Evolutionary conservation across 768 basidiomycete genomes (phyloP).

Genomic region (Sarcomyxa edulis): DNA sequence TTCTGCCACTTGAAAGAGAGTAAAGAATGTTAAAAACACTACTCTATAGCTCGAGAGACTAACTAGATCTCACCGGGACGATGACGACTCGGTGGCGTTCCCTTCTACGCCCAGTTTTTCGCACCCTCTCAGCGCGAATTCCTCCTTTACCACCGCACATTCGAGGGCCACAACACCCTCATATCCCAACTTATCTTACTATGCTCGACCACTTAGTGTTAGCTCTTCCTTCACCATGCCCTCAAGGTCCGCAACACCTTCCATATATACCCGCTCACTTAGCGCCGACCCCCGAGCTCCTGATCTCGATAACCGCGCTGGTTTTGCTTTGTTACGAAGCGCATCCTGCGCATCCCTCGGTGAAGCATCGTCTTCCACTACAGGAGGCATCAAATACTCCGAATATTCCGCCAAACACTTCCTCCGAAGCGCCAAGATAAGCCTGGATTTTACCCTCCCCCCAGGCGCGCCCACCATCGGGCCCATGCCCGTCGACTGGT

Average conservation of each 20-base stretch:
- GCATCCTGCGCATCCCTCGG: conserved; percentile 18
- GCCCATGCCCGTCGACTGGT: conserved; percentile 32
- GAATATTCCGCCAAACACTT: conserved; percentile 20
- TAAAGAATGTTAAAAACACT: too few relatives aligned
- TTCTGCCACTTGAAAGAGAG: too few relatives aligned
- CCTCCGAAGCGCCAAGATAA: conserved; percentile 16
- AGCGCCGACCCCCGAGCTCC: conserved; percentile 12
- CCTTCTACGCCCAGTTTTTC: too few relatives aligned
- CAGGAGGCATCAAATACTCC: conserved; percentile 11
- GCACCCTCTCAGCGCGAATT: too few relatives aligned
- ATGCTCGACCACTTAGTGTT: too few relatives aligned
- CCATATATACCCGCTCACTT: conserved; percentile 14
- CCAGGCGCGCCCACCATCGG: conserved; percentile 12
- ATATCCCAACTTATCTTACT: too few relatives aligned
- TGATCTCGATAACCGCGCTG: conserved; percentile 4
- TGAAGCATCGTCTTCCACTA: conserved; percentile 1
- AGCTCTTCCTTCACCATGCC: too few relatives aligned
- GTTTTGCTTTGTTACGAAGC: conserved; percentile 18
- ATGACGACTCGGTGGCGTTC: too few relatives aligned
- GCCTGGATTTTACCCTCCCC: conserved; percentile 23
- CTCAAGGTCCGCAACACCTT: too few relatives aligned
- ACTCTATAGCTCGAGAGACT: neutral
- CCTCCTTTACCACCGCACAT: too few relatives aligned
- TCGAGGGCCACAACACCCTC: too few relatives aligned
- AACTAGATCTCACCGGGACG: neutral